These are phyloP conservation scores for Gymnopilus dilepis DNA, from an alignment of 768 basidiomycete genomes.

Conservation along the genomic window DNA sequence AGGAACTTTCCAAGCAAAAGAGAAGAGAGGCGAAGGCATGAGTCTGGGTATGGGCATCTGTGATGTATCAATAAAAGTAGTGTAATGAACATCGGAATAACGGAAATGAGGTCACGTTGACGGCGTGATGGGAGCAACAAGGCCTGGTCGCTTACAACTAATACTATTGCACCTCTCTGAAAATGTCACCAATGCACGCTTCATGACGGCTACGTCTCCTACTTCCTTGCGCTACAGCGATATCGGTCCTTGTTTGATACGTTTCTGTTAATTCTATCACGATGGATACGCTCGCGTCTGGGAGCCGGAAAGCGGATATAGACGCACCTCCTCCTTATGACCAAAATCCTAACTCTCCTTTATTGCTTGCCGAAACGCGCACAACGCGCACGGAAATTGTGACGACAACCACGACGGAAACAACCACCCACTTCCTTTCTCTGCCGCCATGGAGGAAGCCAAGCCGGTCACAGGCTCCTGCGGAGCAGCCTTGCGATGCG, in stretches of 20 bases:
- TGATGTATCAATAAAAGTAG: slow-evolving; percentile 15
- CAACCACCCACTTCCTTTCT: slow-evolving; percentile 68
- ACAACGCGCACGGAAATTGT: slow-evolving; percentile 53
- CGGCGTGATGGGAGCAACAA: background rate
- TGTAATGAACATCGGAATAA: slow-evolving; percentile 9
- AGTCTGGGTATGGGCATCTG: background rate
- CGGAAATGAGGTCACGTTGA: background rate
- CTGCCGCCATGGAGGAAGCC: slow-evolving; percentile 69
- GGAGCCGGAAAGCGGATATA: background rate
- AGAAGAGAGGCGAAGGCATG: slow-evolving; percentile 50
- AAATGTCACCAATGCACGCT: background rate
- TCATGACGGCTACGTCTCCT: background rate
- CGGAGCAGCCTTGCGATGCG: slow-evolving; percentile 7
- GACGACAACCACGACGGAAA: slow-evolving; percentile 52
- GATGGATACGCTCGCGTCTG: slow-evolving; percentile 14
- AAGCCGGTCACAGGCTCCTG: slow-evolving; percentile 27
- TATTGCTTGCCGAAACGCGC: slow-evolving; percentile 49
- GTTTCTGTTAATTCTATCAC: slow-evolving; percentile 1
- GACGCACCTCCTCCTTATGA: slow-evolving; percentile 24
- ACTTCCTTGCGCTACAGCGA: background rate
- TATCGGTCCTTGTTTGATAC: no score
- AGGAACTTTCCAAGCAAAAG: slow-evolving; percentile 51
- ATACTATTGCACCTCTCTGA: no score
- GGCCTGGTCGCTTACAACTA: background rate
- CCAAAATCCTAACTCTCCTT: slow-evolving; percentile 29